A percentile compares a stretch with the other conserved stretches of the same genome.
These are phyloP conservation scores for Claviceps digitariae DNA, from an alignment of 2,329 filamentous ascomycete genomes.

Conservation along the genomic window DNA sequence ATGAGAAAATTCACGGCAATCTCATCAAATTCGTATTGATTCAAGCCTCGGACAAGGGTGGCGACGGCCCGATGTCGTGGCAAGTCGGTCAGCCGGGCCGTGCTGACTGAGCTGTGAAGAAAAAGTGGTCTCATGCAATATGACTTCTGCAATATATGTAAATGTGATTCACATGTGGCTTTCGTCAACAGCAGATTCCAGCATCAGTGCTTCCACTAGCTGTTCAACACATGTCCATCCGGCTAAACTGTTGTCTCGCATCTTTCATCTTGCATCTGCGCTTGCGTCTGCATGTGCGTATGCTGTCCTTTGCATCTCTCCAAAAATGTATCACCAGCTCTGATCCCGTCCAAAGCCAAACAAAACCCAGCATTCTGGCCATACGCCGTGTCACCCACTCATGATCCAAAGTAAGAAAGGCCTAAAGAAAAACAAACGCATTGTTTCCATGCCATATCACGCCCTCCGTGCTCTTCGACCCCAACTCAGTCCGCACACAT, in stretches of 20 bases:
- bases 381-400: neutral
- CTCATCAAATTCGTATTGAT: neutral
- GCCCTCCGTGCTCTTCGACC: neutral
- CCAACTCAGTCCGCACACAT: neutral
- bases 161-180: neutral
- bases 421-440: neutral
- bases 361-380: neutral
- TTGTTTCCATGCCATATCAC: neutral
- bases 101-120: neutral
- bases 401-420: neutral
- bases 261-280: neutral
- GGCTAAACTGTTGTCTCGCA: neutral
- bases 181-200: neutral
- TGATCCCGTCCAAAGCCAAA: neutral
- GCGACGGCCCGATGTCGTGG: neutral
- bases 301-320: neutral
- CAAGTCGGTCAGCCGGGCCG: neutral
- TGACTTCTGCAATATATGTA: neutral
- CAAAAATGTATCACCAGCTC: neutral
- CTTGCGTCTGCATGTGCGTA: neutral
- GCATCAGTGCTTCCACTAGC: neutral
- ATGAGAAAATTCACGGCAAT: neutral
- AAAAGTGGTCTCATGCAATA: neutral
- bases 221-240: neutral
- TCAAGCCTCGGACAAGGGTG: neutral